Evolutionary conservation across 2,329 filamentous ascomycete genomes (phyloP).

Genomic region (Colletotrichum navitas): DNA sequence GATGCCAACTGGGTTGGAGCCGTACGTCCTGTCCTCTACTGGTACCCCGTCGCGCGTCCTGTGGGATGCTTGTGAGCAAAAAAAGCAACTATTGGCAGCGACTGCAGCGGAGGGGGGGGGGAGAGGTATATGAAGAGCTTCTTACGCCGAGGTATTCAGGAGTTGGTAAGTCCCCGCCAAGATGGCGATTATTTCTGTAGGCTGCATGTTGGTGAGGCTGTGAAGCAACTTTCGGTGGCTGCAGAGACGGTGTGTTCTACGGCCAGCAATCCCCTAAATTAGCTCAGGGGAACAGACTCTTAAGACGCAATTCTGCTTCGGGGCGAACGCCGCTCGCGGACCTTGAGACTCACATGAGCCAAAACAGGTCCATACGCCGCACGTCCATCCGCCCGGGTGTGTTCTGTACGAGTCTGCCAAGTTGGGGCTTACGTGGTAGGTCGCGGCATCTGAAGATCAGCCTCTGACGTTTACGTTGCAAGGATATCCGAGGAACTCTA

Average conservation of each 20-base stretch:
- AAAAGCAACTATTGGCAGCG: fast-evolving
- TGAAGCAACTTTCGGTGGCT: background rate
- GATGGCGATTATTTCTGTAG: constrained; percentile 37
- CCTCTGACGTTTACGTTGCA: background rate
- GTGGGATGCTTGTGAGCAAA: background rate
- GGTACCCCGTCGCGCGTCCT: constrained; percentile 41
- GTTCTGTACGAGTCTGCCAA: background rate
- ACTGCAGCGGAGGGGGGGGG: no score
- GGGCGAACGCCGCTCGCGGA: constrained; percentile 2
- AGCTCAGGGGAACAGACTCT: background rate
- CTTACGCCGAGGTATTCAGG: constrained; percentile 41
- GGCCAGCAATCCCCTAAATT: background rate
- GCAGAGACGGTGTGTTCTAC: background rate
- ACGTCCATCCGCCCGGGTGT: constrained; percentile 13
- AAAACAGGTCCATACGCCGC: constrained; percentile 17
- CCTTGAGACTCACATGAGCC: background rate
- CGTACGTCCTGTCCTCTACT: constrained; percentile 43
- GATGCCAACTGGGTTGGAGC: constrained; percentile 44
- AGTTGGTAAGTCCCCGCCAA: constrained; percentile 42
- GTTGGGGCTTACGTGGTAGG: constrained; percentile 21
- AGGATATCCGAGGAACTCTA: constrained; percentile 17
- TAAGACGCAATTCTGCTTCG: background rate
- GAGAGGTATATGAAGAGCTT: background rate
- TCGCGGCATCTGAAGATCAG: constrained; percentile 10
- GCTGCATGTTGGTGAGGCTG: constrained; percentile 30